Evolutionary conservation across 306 rosid genomes (phyloP).

Genomic region (Lathyrus oleraceus): DNA sequence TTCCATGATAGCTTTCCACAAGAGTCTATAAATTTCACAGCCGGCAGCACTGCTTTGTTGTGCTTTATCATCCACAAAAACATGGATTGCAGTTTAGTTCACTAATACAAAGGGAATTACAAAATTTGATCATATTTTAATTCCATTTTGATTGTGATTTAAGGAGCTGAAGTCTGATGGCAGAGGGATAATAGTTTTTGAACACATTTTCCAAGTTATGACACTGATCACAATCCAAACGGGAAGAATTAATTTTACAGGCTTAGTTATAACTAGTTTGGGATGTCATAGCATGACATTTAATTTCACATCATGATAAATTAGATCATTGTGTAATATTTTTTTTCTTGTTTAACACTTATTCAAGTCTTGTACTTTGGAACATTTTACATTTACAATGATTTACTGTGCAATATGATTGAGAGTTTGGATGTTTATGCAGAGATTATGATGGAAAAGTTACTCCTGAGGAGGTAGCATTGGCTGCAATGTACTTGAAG

Average conservation of each 20-base stretch:
- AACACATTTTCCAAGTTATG: neutral
- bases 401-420: constrained; percentile 7
- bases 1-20: neutral
- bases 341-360: constrained; percentile 5
- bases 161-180: constrained; percentile 2
- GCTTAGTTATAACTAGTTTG: constrained; percentile 19
- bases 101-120: neutral
- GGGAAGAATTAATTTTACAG: constrained; percentile 6
- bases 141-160: neutral
- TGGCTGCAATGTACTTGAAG: constrained; percentile 89
- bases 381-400: constrained; percentile 7
- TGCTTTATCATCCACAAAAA: neutral
- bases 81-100: neutral
- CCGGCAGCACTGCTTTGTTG: neutral
- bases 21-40: neutral
- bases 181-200: constrained; percentile 10
- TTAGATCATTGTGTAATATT: constrained; percentile 11
- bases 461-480: constrained; percentile 94
- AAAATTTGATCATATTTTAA: neutral
- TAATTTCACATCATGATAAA: constrained; percentile 27
- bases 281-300: neutral
- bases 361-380: constrained; percentile 2
- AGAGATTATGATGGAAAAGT: constrained; percentile 98
- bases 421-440: constrained; percentile 32
- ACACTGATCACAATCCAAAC: constrained; percentile 10